Evolutionary conservation across 768 basidiomycete genomes (phyloP), one percentile per base, ranked within the genome.

Genomic region (Mrakia frigida): DNA sequence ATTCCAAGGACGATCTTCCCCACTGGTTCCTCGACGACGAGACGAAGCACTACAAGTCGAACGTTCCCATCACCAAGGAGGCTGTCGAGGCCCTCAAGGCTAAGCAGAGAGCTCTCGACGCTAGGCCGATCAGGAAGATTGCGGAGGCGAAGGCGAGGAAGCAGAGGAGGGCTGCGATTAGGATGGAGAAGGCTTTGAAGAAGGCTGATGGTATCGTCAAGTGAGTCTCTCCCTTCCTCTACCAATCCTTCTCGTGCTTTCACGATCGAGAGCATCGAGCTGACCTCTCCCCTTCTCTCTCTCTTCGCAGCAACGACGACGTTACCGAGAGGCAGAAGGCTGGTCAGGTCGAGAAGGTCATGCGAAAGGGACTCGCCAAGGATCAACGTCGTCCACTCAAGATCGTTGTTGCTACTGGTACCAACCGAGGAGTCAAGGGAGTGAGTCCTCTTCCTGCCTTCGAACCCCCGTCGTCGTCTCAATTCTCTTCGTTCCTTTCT

Each of bases 21-120:
- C 84, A 89, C 0, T 99, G 97, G 97, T 98, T 99, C 87, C 86
- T 98, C 46, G 97, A 99, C 79, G 97, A 99, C 79, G 97, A 99
- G 84, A 84, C 89, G 21, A 94, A 94, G 80, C 87, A 91, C 82
- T 97, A 96, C 87, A 95, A 93, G 82, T 85, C 92, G 71, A 98
- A 98, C 82, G 86, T 98, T 65, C 97, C 97, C n/a, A 87, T 98
- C 74, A 98, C 95, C 0, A 98, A 96, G 83, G 97, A 98, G 82
- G 97, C 97, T 14, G 86, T 98, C 74, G 87, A 87, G 69, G 90
- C 89, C 14, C 86, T 99, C 41, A 89, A 92, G 41, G 92, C 91
- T 31, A 93, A 92, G 83, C 92, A 95, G 84, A 91, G 96, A 18
- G 92, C 94, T 21, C 86, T 99, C 69, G 94, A 99, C 82, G 94